phyloP scores from a whole-genome alignment of 148 eudicot species.

The Spergularia marina region DNA sequence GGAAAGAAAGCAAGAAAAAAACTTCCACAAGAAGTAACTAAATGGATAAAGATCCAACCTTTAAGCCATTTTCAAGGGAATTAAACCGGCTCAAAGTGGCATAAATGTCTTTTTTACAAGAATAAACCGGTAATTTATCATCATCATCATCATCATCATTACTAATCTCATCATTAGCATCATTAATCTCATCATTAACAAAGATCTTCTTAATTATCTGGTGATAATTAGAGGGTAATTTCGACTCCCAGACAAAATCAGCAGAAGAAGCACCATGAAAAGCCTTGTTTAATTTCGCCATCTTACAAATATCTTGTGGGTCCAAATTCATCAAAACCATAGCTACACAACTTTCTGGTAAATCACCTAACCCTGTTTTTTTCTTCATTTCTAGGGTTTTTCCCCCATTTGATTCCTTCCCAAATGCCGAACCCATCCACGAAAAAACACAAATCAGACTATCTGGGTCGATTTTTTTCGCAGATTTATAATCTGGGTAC shows the following conservation, averaged over 20 bases:
- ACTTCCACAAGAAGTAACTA: not conserved
- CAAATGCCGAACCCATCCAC: conserved; percentile 54
- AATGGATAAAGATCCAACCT: conserved; percentile 39
- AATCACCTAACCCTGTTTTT: conserved; percentile 57
- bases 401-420: conserved; percentile 14
- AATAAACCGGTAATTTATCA: conserved; percentile 20
- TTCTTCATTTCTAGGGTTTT: conserved; percentile 20
- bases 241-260: conserved; percentile 86
- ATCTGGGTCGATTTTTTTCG: conserved; percentile 5
- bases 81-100: conserved; percentile 49
- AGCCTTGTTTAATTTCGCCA: conserved; percentile 56
- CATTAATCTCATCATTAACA: conserved; percentile 16
- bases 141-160: conserved; percentile 18
- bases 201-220: conserved; percentile 46
- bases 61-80: conserved; percentile 59
- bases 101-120: conserved; percentile 69
- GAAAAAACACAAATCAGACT: not conserved
- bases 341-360: conserved; percentile 85
- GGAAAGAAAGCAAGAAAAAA: not conserved
- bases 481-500: not conserved
- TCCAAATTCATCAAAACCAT: conserved; percentile 54
- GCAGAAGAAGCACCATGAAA: conserved; percentile 69
- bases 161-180: not conserved
- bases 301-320: conserved; percentile 61
- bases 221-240: conserved; percentile 60